Percentiles rank a stretch among this genome's conserved stretches.
These are phyloP conservation scores for Cryphonectria parasitica DNA, from an alignment of 2,329 filamentous ascomycete genomes.

Conservation along the genomic window DNA sequence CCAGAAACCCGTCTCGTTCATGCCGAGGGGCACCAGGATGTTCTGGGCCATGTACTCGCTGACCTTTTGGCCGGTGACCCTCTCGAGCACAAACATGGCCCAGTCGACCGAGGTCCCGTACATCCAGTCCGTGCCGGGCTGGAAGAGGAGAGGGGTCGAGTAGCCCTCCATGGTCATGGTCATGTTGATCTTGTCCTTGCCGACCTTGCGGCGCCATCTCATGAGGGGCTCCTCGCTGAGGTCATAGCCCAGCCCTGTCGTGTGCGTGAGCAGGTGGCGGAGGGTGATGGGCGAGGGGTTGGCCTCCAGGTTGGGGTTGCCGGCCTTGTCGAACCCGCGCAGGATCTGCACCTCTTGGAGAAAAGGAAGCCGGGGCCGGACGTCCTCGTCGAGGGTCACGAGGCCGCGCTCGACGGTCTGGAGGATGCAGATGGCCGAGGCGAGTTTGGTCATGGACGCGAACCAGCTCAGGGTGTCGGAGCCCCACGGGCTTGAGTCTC, in stretches of 20 bases:
- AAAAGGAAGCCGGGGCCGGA: conserved; percentile 45
- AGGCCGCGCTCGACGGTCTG: conserved; percentile 44
- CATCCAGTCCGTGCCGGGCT: conserved; percentile 37
- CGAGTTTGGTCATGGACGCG: conserved; percentile 48
- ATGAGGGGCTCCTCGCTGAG: conserved; percentile 35
- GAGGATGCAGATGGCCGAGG: conserved; percentile 43
- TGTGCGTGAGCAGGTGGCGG: conserved; percentile 52
- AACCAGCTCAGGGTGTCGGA: conserved; percentile 38
- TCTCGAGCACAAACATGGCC: conserved; percentile 36
- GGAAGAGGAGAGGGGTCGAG: conserved; percentile 36
- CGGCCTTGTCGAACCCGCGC: conserved; percentile 43
- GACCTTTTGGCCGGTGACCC: conserved; percentile 31
- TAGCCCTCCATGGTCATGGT: conserved; percentile 31
- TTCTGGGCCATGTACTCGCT: conserved; percentile 34
- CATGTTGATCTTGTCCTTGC: conserved; percentile 19
- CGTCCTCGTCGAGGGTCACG: conserved; percentile 43
- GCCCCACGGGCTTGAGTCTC: conserved; percentile 38
- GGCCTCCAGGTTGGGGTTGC: conserved; percentile 37
- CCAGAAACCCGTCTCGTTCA: conserved; percentile 34
- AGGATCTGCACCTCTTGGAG: conserved; percentile 49
- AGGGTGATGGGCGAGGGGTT: conserved; percentile 46
- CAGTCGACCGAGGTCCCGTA: conserved; percentile 40
- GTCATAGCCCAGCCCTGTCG: conserved; percentile 47
- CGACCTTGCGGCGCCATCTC: conserved; percentile 23
- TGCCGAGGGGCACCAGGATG: conserved; percentile 32